Conservation (phyloP, 108 stramenopile species). For the Fragilariopsis cylindrus region DNA sequence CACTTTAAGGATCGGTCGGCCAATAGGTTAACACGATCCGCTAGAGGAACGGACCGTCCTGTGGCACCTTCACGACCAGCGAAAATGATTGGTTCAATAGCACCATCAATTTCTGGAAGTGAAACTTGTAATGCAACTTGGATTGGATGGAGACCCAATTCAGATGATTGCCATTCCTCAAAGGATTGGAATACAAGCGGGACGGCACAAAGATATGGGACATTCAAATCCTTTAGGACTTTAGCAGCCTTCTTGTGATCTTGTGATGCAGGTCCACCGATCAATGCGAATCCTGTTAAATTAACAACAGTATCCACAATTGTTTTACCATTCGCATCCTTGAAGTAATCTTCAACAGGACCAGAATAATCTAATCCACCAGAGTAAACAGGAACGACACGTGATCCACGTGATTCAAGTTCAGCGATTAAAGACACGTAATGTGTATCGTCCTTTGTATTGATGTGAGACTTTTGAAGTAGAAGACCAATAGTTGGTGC, state of each 20-base stretch:
- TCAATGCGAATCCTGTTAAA: slow-evolving; percentile 95
- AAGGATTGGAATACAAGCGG: slow-evolving; percentile 97
- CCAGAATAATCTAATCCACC: slow-evolving; percentile 97
- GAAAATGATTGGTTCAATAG: slow-evolving; percentile 96
- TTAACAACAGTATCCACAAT: slow-evolving; percentile 95
- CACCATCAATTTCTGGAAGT: slow-evolving; percentile 96
- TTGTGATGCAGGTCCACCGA: slow-evolving; percentile 95
- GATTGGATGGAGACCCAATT: slow-evolving; percentile 95
- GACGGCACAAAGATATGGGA: slow-evolving; percentile 96
- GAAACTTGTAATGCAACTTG: slow-evolving; percentile 97
- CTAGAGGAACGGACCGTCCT: slow-evolving; percentile 91
- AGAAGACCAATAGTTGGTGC: slow-evolving; percentile 92
- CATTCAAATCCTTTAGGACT: slow-evolving; percentile 85
- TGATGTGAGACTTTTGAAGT: slow-evolving; percentile 97
- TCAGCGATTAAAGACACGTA: slow-evolving; percentile 95
- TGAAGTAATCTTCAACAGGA: slow-evolving; percentile 93
- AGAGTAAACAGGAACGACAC: slow-evolving; percentile 91
- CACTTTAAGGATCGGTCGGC: slow-evolving; percentile 93
- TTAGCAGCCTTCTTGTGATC: slow-evolving; percentile 95
- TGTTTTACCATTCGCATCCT: slow-evolving; percentile 61
- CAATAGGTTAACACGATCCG: slow-evolving; percentile 93
- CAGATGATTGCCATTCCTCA: slow-evolving; percentile 96
- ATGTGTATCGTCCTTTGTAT: slow-evolving; percentile 97
- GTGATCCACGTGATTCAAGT: slow-evolving; percentile 91
- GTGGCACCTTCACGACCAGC: slow-evolving; percentile 97